These are phyloP conservation scores for Aspergillus novoparasiticus DNA, from an alignment of 2,329 filamentous ascomycete genomes.

Conservation along the genomic window DNA sequence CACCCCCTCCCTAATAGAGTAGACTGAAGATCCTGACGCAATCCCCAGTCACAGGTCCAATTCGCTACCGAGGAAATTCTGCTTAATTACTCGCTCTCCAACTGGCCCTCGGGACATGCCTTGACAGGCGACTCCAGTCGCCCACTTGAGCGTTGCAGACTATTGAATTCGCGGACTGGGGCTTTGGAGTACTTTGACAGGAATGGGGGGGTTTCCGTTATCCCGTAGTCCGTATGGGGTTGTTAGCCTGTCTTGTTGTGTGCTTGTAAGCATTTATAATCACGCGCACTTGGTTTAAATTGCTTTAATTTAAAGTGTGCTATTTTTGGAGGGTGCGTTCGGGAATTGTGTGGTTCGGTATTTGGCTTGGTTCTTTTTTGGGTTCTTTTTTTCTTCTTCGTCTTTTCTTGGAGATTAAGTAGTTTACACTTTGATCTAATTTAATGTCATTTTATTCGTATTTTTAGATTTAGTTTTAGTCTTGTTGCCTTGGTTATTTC, in stretches of 20 bases:
- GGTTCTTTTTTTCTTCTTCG: neutral
- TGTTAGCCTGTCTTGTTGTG: neutral
- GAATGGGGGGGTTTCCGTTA: neutral
- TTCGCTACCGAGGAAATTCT: neutral
- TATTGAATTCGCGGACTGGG: neutral
- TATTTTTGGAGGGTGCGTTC: neutral
- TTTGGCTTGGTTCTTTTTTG: neutral
- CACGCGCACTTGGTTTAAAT: neutral
- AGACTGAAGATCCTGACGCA: neutral
- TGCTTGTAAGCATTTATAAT: neutral
- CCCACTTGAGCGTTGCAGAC: neutral
- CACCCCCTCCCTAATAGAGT: neutral
- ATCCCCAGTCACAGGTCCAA: neutral
- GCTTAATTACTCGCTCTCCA: neutral
- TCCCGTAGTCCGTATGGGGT: neutral
- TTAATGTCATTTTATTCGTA: neutral
- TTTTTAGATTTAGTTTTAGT: neutral
- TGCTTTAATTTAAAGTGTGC: constrained; percentile 3
- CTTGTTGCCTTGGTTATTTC: neutral
- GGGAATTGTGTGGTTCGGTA: neutral
- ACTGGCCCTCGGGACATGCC: neutral
- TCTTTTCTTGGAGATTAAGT: neutral
- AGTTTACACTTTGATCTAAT: neutral
- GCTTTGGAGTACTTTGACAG: neutral
- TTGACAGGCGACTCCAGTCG: neutral